phyloP scores from a whole-genome alignment of 2,329 filamentous ascomycete species.

The Sphaerulina vaccinii region DNA sequence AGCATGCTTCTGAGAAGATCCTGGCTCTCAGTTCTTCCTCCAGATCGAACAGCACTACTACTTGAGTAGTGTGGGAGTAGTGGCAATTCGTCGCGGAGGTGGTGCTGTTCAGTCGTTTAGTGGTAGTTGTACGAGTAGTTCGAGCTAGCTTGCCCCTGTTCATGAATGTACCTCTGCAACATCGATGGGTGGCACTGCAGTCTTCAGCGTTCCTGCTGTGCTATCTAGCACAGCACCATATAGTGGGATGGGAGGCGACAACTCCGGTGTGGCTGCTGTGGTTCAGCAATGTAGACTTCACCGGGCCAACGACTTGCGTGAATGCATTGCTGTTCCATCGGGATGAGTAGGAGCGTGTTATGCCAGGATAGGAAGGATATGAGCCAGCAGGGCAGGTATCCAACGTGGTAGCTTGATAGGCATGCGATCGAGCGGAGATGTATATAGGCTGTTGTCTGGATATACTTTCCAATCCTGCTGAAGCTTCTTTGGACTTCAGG shows the following conservation, averaged over 20 bases:
- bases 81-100: too few relatives aligned
- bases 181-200: neutral
- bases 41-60: slow-evolving; percentile 4
- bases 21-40: slow-evolving; percentile 39
- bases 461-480: neutral
- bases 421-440: neutral
- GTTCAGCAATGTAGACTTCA: slow-evolving; percentile 19
- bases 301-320: slow-evolving; percentile 8
- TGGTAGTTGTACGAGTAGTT: slow-evolving; percentile 1
- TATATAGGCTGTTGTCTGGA: neutral
- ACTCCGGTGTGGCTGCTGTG: slow-evolving; percentile 1
- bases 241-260: neutral
- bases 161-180: neutral
- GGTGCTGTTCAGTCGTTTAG: slow-evolving; percentile 2
- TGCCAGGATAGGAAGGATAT: neutral
- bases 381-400: too few relatives aligned
- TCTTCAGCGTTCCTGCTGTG: neutral
- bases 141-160: neutral
- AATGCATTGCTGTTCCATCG: slow-evolving; percentile 3
- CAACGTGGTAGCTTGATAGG: slow-evolving; percentile 6
- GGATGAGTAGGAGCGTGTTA: neutral
- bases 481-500: slow-evolving; percentile 13
- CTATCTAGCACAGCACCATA: neutral
- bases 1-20: slow-evolving; percentile 58
- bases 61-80: neutral